phyloP scores from a whole-genome alignment of 441 rosid genomes.

The Arabidopsis lyrata region DNA sequence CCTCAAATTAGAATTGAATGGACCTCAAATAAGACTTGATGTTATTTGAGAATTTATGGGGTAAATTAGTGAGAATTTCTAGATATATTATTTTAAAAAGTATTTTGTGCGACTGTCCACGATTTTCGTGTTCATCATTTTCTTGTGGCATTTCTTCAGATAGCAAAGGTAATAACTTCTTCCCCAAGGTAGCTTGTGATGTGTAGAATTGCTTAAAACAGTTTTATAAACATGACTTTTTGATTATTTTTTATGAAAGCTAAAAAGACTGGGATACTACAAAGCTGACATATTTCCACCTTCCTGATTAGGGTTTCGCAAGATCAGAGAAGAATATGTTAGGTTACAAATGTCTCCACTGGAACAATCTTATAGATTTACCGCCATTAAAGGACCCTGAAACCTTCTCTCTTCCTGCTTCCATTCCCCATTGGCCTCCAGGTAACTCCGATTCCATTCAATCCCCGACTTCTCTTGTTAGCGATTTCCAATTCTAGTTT shows the following conservation, averaged over 20 bases:
- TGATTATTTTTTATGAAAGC: no score
- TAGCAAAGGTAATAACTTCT: no score
- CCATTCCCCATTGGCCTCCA: constrained; percentile 72
- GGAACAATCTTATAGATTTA: constrained; percentile 44
- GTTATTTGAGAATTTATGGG: neutral
- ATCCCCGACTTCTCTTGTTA: neutral
- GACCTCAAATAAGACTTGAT: neutral
- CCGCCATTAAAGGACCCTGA: constrained; percentile 49
- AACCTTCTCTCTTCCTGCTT: constrained; percentile 61
- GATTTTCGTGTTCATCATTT: no score
- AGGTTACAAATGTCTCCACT: constrained; percentile 59
- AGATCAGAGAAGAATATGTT: constrained; percentile 44
- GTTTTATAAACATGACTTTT: no score
- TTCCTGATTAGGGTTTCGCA: neutral
- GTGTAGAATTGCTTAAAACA: no score
- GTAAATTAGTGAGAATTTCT: neutral
- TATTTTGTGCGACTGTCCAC: no score
- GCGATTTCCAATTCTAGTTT: neutral
- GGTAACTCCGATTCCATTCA: constrained; percentile 47
- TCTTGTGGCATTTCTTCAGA: no score
- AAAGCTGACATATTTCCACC: constrained; percentile 6
- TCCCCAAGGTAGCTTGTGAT: no score
- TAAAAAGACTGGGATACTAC: neutral
- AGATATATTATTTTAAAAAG: no score
- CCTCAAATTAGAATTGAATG: neutral